These are phyloP conservation scores for Voacanga thouarsii DNA, from an alignment of 257 asterid species.

Conservation along the genomic window DNA sequence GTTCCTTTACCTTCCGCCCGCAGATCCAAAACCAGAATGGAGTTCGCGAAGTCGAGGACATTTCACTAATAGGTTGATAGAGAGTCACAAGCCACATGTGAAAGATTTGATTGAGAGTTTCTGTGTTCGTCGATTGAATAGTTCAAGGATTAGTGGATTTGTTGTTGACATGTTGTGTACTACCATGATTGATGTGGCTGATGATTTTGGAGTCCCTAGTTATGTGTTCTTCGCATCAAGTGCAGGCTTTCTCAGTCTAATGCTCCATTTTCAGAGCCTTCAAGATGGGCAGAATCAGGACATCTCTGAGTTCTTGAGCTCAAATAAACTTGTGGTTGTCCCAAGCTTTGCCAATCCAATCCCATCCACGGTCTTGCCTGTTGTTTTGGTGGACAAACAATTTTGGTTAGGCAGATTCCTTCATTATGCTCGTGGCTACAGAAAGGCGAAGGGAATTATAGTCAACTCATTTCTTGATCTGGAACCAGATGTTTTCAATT, in stretches of 20 bases:
- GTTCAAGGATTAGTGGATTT: conserved; percentile 23
- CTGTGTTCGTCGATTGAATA: background rate
- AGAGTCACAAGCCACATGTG: conserved; percentile 42
- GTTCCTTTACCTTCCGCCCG: conserved; percentile 47
- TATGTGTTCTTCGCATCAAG: conserved; percentile 61
- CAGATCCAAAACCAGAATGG: conserved; percentile 58
- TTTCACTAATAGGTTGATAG: conserved; percentile 45
- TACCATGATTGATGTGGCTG: conserved; percentile 50
- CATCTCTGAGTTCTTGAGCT: conserved; percentile 32
- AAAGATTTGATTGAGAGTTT: conserved; percentile 29
- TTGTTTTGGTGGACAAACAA: conserved; percentile 36
- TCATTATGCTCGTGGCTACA: conserved; percentile 47
- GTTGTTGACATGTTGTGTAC: conserved; percentile 69
- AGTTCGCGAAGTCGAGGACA: conserved; percentile 52
- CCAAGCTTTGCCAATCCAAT: conserved; percentile 45
- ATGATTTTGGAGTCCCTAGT: conserved; percentile 39
- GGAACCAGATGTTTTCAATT: conserved; percentile 41
- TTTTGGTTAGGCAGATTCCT: conserved; percentile 56
- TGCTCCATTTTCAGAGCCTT: conserved; percentile 59
- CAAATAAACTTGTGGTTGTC: conserved; percentile 20
- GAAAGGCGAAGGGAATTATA: conserved; percentile 53
- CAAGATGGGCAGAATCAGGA: conserved; percentile 44
- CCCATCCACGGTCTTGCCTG: conserved; percentile 40
- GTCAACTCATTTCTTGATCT: conserved; percentile 53
- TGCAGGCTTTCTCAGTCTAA: conserved; percentile 53